Evolutionary conservation across 805 yeast species (phyloP), one percentile per base, ranked within the genome.

Genomic region (Komagataella populi): DNA sequence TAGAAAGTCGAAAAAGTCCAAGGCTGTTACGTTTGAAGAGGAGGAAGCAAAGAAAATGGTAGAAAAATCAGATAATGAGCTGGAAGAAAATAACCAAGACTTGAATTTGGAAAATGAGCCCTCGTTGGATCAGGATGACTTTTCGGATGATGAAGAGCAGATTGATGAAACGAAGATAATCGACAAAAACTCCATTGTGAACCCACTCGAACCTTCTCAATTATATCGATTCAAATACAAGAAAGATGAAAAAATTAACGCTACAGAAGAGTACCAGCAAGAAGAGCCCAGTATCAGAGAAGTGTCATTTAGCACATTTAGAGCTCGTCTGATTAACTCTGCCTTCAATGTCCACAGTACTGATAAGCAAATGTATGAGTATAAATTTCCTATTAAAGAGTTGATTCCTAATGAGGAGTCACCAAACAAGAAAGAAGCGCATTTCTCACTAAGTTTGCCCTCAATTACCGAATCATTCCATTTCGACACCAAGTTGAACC

Each of bases 361-460:
- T 6, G 39, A 30, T 14, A 30, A 30, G 14, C 39, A 30, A 30
- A 30, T 30, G 39, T 30, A 30, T 30, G 39, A 30, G 39, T 30
- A 30, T 30, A 30, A 30, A 30, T 30, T 30, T 30, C 39, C 39
- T 30, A 30, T 30, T 30, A 30, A 30, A 30, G 39, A 30, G 39
- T 30, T 30, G 6, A 10, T 30, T 30, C 39, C 39, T 10, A 30
- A 30, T 14, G 39, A 30, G 39, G 39, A 30, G 39, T 30, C 39
- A 2, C 39, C 39, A 30, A 30, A 30, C 39, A 30, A 30, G 14
- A 8, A 14, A 30, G 39, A 30, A 14, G 39, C 39, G 14, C 39
- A 30, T 8, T 74, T 68, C 56, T 57, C 80, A 5, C 55, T 78
- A 22, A 68, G 70, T 14, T 62, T 81, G 50, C 81, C 83, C 10